Evolutionary conservation across 495 filamentous ascomycete genomes (phyloP).

Genomic region (Penicillium parvum): DNA sequence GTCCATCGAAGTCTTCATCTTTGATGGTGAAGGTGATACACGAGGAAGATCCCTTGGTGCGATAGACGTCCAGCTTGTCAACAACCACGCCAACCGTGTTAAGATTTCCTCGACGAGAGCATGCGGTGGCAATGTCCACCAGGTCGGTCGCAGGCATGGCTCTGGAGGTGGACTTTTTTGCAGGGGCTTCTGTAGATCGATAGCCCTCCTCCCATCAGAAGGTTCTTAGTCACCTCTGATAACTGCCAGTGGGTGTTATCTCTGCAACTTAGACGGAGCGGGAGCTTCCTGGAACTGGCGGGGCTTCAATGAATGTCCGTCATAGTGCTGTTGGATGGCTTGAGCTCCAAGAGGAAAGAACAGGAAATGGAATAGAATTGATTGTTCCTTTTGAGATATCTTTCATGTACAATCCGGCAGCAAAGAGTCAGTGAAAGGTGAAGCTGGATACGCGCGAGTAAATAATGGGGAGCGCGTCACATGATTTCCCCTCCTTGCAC

Average conservation of each 20-base stretch:
- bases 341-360: background rate
- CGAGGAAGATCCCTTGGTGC: conserved; percentile 28
- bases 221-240: background rate
- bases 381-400: background rate
- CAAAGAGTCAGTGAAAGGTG: background rate
- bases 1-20: conserved; percentile 34
- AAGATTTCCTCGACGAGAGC: conserved; percentile 19
- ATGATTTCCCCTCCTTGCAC: conserved; percentile 27
- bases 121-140: conserved; percentile 36
- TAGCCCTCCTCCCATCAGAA: background rate
- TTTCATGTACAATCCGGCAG: background rate
- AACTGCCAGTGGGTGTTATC: background rate
- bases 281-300: background rate
- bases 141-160: conserved; percentile 24
- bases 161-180: background rate
- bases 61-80: conserved; percentile 32
- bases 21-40: conserved; percentile 49
- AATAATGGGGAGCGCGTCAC: conserved; percentile 15
- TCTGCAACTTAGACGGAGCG: background rate
- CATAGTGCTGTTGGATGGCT: background rate
- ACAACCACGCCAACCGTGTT: conserved; percentile 49
- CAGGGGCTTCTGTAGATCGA: background rate
- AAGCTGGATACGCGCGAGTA: conserved; percentile 5
- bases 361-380: background rate
- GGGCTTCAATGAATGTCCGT: conserved; percentile 5